A percentile compares a stretch with the other conserved stretches of the same genome.
Evolutionary conservation across 163 green algal genomes (phyloP).

Genomic region (Scenedesmus sp.): DNA sequence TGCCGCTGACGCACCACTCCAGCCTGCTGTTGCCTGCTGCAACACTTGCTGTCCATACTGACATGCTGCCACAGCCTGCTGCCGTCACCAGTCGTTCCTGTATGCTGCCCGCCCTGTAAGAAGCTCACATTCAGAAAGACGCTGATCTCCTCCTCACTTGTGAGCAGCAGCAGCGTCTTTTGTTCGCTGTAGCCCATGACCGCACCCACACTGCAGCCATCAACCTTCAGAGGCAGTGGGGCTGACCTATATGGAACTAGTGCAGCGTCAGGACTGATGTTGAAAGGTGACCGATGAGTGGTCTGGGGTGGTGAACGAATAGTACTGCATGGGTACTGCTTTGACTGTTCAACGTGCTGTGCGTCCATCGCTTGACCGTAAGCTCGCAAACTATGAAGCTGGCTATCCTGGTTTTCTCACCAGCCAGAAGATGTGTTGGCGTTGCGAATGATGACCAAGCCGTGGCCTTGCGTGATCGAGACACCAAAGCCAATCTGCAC

Average conservation of each 20-base stretch:
- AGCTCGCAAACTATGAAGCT: background rate
- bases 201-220: conserved; percentile 71
- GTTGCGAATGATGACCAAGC: conserved; percentile 60
- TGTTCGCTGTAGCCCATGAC: conserved; percentile 75
- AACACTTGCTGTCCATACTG: background rate
- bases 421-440: conserved; percentile 61
- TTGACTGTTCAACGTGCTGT: background rate
- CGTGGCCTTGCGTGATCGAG: conserved; percentile 70
- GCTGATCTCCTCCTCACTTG: conserved; percentile 63
- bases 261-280: background rate
- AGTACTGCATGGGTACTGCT: background rate
- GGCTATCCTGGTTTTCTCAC: conserved; percentile 44
- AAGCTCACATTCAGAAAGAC: conserved; percentile 62
- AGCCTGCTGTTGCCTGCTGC: conserved; percentile 18
- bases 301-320: background rate
- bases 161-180: conserved; percentile 64
- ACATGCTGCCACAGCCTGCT: conserved; percentile 35
- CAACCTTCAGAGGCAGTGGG: conserved; percentile 72
- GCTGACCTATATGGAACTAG: conserved; percentile 61
- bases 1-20: conserved; percentile 47
- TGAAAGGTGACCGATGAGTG: background rate
- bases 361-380: background rate
- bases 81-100: no score
- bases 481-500: conserved; percentile 70
- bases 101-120: no score